These are phyloP conservation scores for Russula dissimulans DNA, from an alignment of 768 basidiomycete species.

Conservation along the genomic window DNA sequence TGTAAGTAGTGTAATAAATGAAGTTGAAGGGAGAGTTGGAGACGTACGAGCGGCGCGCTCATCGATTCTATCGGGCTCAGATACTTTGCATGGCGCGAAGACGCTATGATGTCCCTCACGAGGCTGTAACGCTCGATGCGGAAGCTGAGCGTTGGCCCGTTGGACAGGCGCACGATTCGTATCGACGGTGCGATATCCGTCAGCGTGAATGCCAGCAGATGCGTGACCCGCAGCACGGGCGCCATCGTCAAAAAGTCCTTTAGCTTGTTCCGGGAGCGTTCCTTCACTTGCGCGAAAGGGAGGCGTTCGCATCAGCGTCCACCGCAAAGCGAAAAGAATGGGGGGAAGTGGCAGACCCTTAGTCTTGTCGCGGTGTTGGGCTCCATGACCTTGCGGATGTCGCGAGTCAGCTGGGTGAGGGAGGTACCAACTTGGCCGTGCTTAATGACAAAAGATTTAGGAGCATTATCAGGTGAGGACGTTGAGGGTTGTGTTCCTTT, in stretches of 20 bases:
- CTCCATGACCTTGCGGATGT: slow-evolving; percentile 94
- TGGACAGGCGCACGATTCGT: slow-evolving; percentile 76
- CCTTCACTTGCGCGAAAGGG: slow-evolving; percentile 40
- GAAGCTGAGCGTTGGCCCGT: slow-evolving; percentile 91
- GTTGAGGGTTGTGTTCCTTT: slow-evolving; percentile 38
- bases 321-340: neutral
- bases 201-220: slow-evolving; percentile 85
- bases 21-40: no score
- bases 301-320: slow-evolving; percentile 11
- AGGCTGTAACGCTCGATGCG: slow-evolving; percentile 88
- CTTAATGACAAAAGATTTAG: slow-evolving; percentile 95
- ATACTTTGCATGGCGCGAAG: slow-evolving; percentile 56
- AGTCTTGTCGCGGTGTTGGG: slow-evolving; percentile 93
- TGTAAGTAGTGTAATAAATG: neutral
- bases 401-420: slow-evolving; percentile 80
- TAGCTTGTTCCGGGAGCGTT: slow-evolving; percentile 80
- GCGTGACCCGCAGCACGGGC: slow-evolving; percentile 83
- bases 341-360: slow-evolving; percentile 41
- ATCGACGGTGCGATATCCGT: slow-evolving; percentile 80
- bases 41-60: slow-evolving; percentile 77
- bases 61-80: slow-evolving; percentile 79
- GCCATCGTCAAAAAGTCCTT: slow-evolving; percentile 93
- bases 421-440: slow-evolving; percentile 89
- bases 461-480: slow-evolving; percentile 34
- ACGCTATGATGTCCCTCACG: slow-evolving; percentile 70